Percentiles rank a stretch among this genome's conserved stretches.
phyloP scores from a whole-genome alignment of 352 stramenopile species.

The Blastocystis sp. region DNA sequence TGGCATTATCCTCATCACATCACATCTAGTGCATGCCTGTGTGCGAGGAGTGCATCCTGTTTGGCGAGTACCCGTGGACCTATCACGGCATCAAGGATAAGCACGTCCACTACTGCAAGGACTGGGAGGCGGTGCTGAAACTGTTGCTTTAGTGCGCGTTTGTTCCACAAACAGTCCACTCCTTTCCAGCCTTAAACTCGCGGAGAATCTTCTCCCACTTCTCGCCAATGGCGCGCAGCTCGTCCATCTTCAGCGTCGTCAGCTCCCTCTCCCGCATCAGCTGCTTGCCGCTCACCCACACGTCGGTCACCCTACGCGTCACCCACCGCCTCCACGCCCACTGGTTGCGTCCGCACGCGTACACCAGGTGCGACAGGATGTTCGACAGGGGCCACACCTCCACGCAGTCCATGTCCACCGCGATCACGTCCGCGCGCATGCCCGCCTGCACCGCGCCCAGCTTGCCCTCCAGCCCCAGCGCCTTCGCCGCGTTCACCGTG shows the following conservation, averaged over 20 bases:
- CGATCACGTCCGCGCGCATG: constrained; percentile 81
- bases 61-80: constrained; percentile 54
- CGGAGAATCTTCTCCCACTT: constrained; percentile 69
- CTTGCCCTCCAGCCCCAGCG: constrained; percentile 78
- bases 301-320: constrained; percentile 79
- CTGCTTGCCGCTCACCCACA: constrained; percentile 83
- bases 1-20: neutral
- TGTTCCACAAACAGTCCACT: neutral
- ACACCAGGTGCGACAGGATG: constrained; percentile 82
- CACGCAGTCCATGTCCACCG: constrained; percentile 79
- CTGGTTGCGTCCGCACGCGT: constrained; percentile 80
- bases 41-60: constrained; percentile 49
- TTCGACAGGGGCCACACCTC: constrained; percentile 85
- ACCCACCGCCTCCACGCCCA: neutral
- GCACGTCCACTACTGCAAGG: constrained; percentile 43
- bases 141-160: constrained; percentile 12
- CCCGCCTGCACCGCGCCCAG: constrained; percentile 82
- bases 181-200: constrained; percentile 63
- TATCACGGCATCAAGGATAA: constrained; percentile 28
- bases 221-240: constrained; percentile 70
- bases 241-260: constrained; percentile 80
- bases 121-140: constrained; percentile 10
- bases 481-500: constrained; percentile 83
- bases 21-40: constrained; percentile 1
- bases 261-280: constrained; percentile 78